Percentiles rank a stretch among this genome's conserved stretches.
Conservation (phyloP, 345 rosid species). For the Moricandia arvensis region DNA sequence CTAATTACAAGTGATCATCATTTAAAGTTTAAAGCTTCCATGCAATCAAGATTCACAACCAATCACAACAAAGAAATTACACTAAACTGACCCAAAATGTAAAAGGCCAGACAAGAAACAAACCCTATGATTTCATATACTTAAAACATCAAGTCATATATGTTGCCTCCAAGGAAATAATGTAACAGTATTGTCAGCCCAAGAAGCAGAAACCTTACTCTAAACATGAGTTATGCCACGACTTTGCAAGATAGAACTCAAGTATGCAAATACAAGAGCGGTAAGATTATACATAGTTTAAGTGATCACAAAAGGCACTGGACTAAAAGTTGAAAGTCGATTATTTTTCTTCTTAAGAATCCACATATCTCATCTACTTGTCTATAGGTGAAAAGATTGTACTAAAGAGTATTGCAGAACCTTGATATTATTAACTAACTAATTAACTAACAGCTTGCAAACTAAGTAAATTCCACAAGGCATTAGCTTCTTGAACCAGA, state of each 20-base stretch:
- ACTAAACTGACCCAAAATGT: neutral
- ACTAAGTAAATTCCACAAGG: no score
- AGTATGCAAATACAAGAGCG: neutral
- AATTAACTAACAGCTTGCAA: no score
- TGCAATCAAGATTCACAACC: neutral
- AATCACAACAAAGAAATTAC: neutral
- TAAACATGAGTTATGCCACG: neutral
- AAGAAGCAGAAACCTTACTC: neutral
- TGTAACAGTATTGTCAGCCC: neutral
- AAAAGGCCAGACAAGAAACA: neutral
- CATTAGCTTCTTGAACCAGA: neutral
- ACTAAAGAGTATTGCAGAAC: neutral
- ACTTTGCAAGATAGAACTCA: neutral
- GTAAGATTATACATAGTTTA: neutral
- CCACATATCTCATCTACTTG: no score
- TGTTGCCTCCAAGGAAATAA: neutral
- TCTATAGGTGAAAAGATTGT: neutral
- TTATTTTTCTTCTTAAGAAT: no score
- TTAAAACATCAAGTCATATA: neutral
- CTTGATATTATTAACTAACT: neutral
- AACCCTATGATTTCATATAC: neutral
- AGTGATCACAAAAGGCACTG: neutral
- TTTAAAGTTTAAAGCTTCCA: neutral
- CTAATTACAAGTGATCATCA: neutral
- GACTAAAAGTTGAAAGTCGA: no score